phyloP scores from a whole-genome alignment of 2,329 filamentous ascomycete genomes.

The Pseudogymnoascus sp. region DNA sequence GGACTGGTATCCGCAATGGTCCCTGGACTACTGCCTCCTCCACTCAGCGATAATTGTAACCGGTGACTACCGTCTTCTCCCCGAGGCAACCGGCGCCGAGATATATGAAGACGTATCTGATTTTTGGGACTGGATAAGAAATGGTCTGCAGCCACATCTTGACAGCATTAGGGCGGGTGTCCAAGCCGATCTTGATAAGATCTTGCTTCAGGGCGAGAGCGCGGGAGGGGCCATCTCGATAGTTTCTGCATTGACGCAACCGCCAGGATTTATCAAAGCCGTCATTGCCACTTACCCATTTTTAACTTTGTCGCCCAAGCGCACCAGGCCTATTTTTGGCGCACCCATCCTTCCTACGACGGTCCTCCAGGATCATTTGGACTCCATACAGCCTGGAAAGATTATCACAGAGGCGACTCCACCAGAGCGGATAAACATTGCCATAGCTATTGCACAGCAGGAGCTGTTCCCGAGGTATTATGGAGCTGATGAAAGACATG shows the following conservation, averaged over 20 bases:
- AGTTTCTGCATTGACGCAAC: constrained; percentile 13
- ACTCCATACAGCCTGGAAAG: constrained; percentile 11
- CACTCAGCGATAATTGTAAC: constrained; percentile 40
- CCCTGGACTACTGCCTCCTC: constrained; percentile 33
- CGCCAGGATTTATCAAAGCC: constrained; percentile 18
- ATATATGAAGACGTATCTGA: constrained; percentile 42
- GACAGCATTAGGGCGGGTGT: constrained; percentile 12
- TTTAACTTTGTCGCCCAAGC: constrained; percentile 14
- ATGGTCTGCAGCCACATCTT: constrained; percentile 17
- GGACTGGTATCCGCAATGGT: constrained; percentile 29
- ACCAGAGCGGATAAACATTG: constrained; percentile 15
- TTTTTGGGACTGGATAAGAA: constrained; percentile 42
- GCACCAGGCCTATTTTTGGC: constrained; percentile 16
- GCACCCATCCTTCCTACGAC: constrained; percentile 15
- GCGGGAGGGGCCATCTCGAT: constrained; percentile 16
- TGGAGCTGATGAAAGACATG: constrained; percentile 16
- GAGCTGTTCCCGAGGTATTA: constrained; percentile 14
- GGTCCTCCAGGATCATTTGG: constrained; percentile 16
- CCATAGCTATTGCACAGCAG: constrained; percentile 15
- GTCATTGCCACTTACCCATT: constrained; percentile 18
- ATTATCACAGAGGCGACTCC: constrained; percentile 17
- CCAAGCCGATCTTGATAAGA: constrained; percentile 17
- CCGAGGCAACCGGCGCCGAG: constrained; percentile 40
- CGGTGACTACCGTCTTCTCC: constrained; percentile 46
- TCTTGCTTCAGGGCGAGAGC: constrained; percentile 17